A percentile compares a stretch with the other conserved stretches of the same genome.
These are phyloP conservation scores for Ustilago hordei DNA, from an alignment of 1,284 basidiomycete genomes.

Conservation along the genomic window DNA sequence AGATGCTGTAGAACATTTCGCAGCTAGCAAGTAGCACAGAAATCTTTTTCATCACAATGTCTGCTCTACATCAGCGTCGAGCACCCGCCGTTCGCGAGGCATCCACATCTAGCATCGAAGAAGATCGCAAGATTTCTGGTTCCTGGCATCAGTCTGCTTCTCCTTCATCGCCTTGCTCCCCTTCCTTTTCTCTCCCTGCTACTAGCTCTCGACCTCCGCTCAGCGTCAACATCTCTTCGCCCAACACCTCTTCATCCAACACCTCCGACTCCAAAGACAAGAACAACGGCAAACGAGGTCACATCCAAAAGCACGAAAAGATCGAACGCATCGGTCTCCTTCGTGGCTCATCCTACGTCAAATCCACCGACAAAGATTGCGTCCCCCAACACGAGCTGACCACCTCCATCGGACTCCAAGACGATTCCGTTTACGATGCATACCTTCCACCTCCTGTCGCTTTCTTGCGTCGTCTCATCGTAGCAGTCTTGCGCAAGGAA, in stretches of 20 bases:
- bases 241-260: neutral
- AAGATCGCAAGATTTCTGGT: conserved; percentile 49
- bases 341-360: conserved; percentile 49
- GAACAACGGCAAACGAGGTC: conserved; percentile 24
- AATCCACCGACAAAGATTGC: conserved; percentile 26
- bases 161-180: conserved; percentile 1
- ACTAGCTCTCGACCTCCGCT: conserved; percentile 9
- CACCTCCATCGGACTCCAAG: conserved; percentile 56
- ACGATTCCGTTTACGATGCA: conserved; percentile 57
- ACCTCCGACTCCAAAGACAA: conserved; percentile 5
- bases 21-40: neutral
- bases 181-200: neutral
- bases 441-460: conserved; percentile 54
- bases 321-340: conserved; percentile 48
- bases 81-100: conserved; percentile 34
- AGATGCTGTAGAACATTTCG: conserved; percentile 14
- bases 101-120: conserved; percentile 43
- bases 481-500: conserved; percentile 44
- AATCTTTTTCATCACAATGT: conserved; percentile 12
- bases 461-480: conserved; percentile 42
- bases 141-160: conserved; percentile 13
- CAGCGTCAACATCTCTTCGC: conserved; percentile 8
- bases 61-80: conserved; percentile 28
- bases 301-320: conserved; percentile 46
- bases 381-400: conserved; percentile 40